These are phyloP conservation scores for Kodamaea leandrae DNA, from an alignment of 805 yeast species.

Conservation along the genomic window DNA sequence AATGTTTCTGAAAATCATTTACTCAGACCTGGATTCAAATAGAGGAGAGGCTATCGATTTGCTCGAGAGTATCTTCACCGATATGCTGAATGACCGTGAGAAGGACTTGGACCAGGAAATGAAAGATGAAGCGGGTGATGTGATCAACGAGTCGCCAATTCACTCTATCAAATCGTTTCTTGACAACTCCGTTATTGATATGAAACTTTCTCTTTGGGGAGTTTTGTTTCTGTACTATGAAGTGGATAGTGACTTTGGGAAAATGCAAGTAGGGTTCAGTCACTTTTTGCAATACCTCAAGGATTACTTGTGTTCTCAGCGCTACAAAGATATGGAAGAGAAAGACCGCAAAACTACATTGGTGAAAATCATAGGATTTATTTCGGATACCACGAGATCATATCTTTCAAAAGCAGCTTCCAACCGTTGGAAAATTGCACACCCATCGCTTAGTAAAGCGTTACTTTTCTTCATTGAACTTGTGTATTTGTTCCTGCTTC, in stretches of 20 bases:
- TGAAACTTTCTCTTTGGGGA: constrained; percentile 74
- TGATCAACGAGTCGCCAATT: constrained; percentile 18
- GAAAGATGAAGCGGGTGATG: background rate
- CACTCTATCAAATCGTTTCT: constrained; percentile 61
- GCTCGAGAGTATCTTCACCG: constrained; percentile 49
- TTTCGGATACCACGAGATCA: constrained; percentile 48
- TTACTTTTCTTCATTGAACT: constrained; percentile 37
- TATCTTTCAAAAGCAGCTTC: constrained; percentile 26
- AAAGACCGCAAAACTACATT: constrained; percentile 42
- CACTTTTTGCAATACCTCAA: constrained; percentile 47
- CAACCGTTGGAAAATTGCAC: constrained; percentile 34
- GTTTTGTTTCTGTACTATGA: constrained; percentile 59
- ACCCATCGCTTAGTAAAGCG: background rate
- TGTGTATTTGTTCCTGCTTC: constrained; percentile 48
- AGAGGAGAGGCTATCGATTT: constrained; percentile 34
- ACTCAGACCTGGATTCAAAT: constrained; percentile 27
- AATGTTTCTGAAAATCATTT: constrained; percentile 55
- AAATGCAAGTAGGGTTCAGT: constrained; percentile 50
- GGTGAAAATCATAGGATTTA: constrained; percentile 50
- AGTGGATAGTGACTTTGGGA: constrained; percentile 22
- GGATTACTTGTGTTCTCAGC: constrained; percentile 25
- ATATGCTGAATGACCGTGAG: constrained; percentile 13
- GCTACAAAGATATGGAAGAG: constrained; percentile 17
- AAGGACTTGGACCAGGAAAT: background rate
- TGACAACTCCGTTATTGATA: constrained; percentile 57